phyloP scores from a whole-genome alignment of 106 monocot genomes.

The Allium cepa region DNA sequence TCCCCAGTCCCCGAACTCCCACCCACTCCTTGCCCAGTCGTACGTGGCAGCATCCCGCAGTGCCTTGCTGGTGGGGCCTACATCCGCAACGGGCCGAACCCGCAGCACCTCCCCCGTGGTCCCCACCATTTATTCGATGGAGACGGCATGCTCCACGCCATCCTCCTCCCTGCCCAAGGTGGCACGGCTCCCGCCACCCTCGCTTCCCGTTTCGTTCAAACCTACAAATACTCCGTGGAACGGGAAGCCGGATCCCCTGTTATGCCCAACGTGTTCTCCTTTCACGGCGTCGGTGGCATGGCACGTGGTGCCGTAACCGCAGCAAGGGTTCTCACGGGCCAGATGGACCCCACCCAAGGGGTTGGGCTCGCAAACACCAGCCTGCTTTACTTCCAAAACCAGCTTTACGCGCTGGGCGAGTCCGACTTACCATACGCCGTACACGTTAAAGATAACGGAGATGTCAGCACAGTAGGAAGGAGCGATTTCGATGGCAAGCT shows the following conservation, averaged over 20 bases:
- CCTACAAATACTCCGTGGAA: constrained; percentile 50
- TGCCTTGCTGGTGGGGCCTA: constrained; percentile 62
- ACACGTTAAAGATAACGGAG: constrained; percentile 22
- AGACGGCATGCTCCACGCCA: constrained; percentile 65
- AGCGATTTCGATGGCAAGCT: constrained; percentile 29
- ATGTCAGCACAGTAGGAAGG: constrained; percentile 35
- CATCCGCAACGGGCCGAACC: constrained; percentile 77
- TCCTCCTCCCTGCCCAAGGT: constrained; percentile 37
- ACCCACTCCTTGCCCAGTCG: constrained; percentile 40
- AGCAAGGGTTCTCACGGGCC: constrained; percentile 46
- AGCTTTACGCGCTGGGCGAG: constrained; percentile 52
- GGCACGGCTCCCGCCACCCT: constrained; percentile 21
- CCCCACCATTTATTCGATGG: constrained; percentile 72
- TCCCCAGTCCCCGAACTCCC: constrained; percentile 50
- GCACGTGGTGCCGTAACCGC: constrained; percentile 43
- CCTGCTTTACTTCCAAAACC: constrained; percentile 29
- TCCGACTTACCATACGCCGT: constrained; percentile 59
- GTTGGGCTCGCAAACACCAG: constrained; percentile 52
- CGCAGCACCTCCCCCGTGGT: constrained; percentile 50
- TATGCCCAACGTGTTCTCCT: constrained; percentile 44
- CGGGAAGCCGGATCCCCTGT: constrained; percentile 40
- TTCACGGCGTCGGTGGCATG: constrained; percentile 38
- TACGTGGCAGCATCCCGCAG: constrained; percentile 45
- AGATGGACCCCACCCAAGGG: constrained; percentile 40
- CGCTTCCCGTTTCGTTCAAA: constrained; percentile 55